A percentile compares a stretch with the other conserved stretches of the same genome.
phyloP scores from a whole-genome alignment of 2,329 filamentous ascomycete genomes.

The Rhytidhysteron rufulum region DNA sequence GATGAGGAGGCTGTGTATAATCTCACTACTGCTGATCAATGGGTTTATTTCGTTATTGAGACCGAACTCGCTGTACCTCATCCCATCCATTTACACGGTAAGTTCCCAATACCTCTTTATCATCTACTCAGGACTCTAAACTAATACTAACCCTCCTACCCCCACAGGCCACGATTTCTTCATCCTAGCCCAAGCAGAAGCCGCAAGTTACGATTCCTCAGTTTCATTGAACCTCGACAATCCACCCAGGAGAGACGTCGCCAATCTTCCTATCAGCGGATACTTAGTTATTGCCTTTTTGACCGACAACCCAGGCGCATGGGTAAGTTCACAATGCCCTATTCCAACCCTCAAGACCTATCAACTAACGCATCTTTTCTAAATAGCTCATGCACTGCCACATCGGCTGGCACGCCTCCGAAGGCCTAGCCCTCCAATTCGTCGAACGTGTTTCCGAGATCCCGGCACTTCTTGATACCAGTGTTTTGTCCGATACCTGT shows the following conservation, averaged over 20 bases:
- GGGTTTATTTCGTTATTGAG: slow-evolving; percentile 21
- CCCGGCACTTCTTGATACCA: slow-evolving; percentile 9
- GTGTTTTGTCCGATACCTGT: slow-evolving; percentile 14
- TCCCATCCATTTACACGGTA: slow-evolving; percentile 19
- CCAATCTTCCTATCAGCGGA: slow-evolving; percentile 22
- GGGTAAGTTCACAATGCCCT: slow-evolving; percentile 5
- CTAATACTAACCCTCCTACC: slow-evolving; percentile 21
- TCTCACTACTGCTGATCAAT: slow-evolving; percentile 12
- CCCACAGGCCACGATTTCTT: slow-evolving; percentile 57
- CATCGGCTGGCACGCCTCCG: slow-evolving; percentile 11
- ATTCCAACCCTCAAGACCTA: not conserved
- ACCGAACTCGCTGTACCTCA: slow-evolving; percentile 15
- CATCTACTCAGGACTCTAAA: slow-evolving; percentile 27
- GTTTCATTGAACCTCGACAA: slow-evolving; percentile 23
- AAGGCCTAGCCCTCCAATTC: slow-evolving; percentile 10
- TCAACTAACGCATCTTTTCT: no score
- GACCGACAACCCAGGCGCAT: slow-evolving; percentile 45
- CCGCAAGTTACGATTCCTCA: slow-evolving; percentile 10
- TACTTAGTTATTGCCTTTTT: slow-evolving; percentile 49
- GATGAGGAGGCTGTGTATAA: slow-evolving; percentile 14
- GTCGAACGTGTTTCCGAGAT: slow-evolving; percentile 12
- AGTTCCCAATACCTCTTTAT: slow-evolving; percentile 3
- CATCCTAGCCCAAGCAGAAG: slow-evolving; percentile 38
- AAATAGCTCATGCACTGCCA: slow-evolving; percentile 12
- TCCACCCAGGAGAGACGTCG: slow-evolving; percentile 30